Base-by-base conservation (phyloP, 208 protist genomes). In the Leishmania lainsoni region DNA sequence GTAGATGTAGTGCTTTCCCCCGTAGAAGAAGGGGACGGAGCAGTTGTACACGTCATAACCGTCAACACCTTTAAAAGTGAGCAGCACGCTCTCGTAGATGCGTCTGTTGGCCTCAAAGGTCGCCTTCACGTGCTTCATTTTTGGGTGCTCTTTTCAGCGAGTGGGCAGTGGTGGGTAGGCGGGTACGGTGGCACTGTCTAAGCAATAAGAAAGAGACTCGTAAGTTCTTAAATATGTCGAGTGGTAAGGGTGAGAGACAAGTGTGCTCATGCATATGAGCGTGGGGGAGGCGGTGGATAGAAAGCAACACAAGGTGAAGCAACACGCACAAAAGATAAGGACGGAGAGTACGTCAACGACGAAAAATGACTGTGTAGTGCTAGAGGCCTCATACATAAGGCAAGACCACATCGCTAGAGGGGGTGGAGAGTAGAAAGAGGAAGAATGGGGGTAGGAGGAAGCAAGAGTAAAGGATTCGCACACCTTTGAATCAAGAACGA, bases 1-100 rank as follows among this genome's bases (percentile, higher is more conserved):
- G 71, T 85, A 92, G 59, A 92, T 90, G 85, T 92, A 42, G 45
- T 84, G 84, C 80, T 85, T 88, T 35, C 89, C 89, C 65, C 85
- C 81, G 86, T 90, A 92, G 51, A 49, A 54, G 80, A 92, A 92
- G 6, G 89, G 89, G 16, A 90, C 85, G 49, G 89, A 92, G 76
- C 86, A 90, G 81, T 92, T 92, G 82, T 92, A 92, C 61, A 92
- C 89, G 73, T 92, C 89, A 29, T 65, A 78, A 17, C 86, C 89
- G n/a, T 90, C 89, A n/a, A 90, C 86, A 42, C 89, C 87, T 65
- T 85, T 86, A 71, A 92, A 90, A 32, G 89, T 90, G 59, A 90
- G 83, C 16, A 90, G 39, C 0, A 75, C 84, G 72, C 87, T 88
- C 26, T 90, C 89, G 66, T 90, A 92, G 8, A 92, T 76, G 8